Evolutionary conservation across 306 rosid species (phyloP), one percentile per base, ranked within the genome.

Genomic region (Dicorynia guianensis): DNA sequence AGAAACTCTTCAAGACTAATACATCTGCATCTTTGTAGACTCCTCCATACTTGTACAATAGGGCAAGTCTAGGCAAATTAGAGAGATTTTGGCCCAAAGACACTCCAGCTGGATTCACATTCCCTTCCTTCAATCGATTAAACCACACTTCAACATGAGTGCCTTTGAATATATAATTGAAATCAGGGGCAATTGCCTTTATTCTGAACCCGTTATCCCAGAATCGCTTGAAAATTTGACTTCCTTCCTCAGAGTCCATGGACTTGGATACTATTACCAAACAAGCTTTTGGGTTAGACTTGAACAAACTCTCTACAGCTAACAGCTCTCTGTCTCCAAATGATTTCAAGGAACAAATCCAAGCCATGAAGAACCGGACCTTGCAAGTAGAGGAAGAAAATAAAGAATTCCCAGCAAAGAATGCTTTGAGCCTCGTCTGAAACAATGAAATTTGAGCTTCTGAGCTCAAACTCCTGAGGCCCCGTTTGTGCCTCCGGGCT

Each of bases 61-160:
- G 66, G 75, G 81, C 81, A 42, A 95, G 93, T 69, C 97, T 80
- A 30, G 92, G 91, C 54, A 95, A 68, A 74, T 95, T 92, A 4
- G 98, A 95, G 80, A 95, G 93, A 71, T 95, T 95, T 76, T 95
- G 98, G 25, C 96, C 96, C 13, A 95, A 33, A 39, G 98, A 80
- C 40, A 92, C 85, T 65, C 75, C 96, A 36, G 97, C 98, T 0
- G 97, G 96, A 39, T 88, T 80, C 72, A 95, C 90, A 60, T 19
- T 61, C 39, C 98, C 98, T 63, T 59, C 79, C 48, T 43, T 85
- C 60, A 95, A 80, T 5, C 69, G 25, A 39, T 76, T 53, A 59
- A 86, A 90, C 98, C 98, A 95, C 0, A 60, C 6, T 63, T 90
- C 97, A 5, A 91, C 98, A 2, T 63, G 88, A 6, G 98, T 95